Evolutionary conservation across 352 stramenopile species (phyloP).

Genomic region (Saprolegnia parasitica): DNA sequence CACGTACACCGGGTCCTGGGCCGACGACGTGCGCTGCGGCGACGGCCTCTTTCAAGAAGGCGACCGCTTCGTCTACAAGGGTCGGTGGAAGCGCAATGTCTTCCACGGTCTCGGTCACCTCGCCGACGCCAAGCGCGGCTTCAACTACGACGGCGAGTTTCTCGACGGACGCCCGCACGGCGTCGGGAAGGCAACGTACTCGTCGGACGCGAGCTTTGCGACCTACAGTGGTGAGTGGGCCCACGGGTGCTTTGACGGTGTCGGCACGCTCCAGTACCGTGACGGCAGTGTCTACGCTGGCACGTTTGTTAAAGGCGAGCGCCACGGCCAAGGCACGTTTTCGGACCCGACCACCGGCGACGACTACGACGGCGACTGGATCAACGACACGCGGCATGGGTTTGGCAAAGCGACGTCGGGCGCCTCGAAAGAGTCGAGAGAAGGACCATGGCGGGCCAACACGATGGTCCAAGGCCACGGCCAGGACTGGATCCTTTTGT

Average conservation of each 20-base stretch:
- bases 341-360: slow-evolving; percentile 38
- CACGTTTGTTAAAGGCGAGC: slow-evolving; percentile 57
- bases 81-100: slow-evolving; percentile 54
- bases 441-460: slow-evolving; percentile 64
- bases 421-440: slow-evolving; percentile 53
- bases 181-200: slow-evolving; percentile 41
- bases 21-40: slow-evolving; percentile 59
- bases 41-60: slow-evolving; percentile 64
- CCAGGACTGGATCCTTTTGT: slow-evolving; percentile 57
- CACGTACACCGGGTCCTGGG: slow-evolving; percentile 75
- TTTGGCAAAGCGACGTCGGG: slow-evolving; percentile 53
- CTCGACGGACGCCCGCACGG: slow-evolving; percentile 45
- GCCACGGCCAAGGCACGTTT: slow-evolving; percentile 66
- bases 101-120: slow-evolving; percentile 66
- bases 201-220: background rate
- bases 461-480: slow-evolving; percentile 43
- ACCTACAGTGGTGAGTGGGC: slow-evolving; percentile 50
- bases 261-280: slow-evolving; percentile 74
- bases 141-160: slow-evolving; percentile 71
- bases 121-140: slow-evolving; percentile 49
- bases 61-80: slow-evolving; percentile 68
- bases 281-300: slow-evolving; percentile 90
- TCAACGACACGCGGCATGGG: slow-evolving; percentile 61
- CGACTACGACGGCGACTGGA: slow-evolving; percentile 70
- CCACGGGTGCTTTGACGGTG: slow-evolving; percentile 58